A percentile compares a stretch with the other conserved stretches of the same genome.
Conservation (phyloP, 2,329 filamentous ascomycete genomes). For the Chrysoporthe cubensis region DNA sequence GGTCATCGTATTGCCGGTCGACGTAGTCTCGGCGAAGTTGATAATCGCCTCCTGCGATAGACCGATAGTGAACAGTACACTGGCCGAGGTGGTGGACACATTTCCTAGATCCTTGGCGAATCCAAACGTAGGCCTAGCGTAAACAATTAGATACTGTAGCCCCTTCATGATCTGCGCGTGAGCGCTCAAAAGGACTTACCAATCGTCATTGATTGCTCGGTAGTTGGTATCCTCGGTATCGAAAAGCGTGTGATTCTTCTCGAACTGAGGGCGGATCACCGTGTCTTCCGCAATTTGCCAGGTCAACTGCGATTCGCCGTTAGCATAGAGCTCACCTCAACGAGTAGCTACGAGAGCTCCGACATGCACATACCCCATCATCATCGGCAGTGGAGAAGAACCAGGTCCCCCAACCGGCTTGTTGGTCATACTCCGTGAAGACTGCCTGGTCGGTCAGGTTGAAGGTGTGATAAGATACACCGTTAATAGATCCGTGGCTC, state of each 20-base stretch:
- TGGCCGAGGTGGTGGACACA: constrained; percentile 42
- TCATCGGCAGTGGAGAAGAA: constrained; percentile 71
- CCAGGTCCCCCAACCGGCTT: constrained; percentile 81
- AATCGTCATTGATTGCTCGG: constrained; percentile 68
- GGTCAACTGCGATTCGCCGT: constrained; percentile 51
- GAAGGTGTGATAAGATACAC: constrained; percentile 68
- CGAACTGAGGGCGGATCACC: constrained; percentile 69
- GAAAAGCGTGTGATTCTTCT: constrained; percentile 62
- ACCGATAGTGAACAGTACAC: constrained; percentile 73
- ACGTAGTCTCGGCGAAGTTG: constrained; percentile 71
- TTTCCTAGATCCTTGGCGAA: constrained; percentile 67
- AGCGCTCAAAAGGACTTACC: constrained; percentile 33
- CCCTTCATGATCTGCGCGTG: too few relatives aligned
- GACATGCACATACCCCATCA: constrained; percentile 43
- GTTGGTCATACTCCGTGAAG: constrained; percentile 70
- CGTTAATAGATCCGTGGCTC: constrained; percentile 56
- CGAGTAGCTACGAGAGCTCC: not conserved
- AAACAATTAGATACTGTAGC: constrained; percentile 15
- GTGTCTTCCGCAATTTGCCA: constrained; percentile 72
- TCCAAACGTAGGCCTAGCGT: constrained; percentile 73
- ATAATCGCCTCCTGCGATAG: constrained; percentile 77
- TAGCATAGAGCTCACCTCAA: not conserved
- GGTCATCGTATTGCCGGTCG: constrained; percentile 64
- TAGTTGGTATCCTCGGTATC: constrained; percentile 68
- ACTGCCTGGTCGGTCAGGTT: constrained; percentile 62